These are phyloP conservation scores for Kokia cookei DNA, from an alignment of 441 rosid species.

Conservation along the genomic window DNA sequence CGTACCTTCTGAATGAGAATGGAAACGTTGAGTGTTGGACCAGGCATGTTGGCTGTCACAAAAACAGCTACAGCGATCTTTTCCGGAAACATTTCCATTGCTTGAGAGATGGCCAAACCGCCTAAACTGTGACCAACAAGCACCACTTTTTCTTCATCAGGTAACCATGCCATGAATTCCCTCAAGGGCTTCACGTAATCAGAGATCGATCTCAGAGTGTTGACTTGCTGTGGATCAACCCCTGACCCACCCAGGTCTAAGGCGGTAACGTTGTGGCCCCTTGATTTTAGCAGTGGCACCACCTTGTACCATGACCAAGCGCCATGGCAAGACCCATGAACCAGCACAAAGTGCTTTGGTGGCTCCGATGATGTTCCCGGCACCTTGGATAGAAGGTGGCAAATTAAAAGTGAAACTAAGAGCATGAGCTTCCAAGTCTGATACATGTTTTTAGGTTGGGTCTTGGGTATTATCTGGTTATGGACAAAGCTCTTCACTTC, in stretches of 20 bases:
- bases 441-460: background rate
- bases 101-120: conserved; percentile 33
- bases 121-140: background rate
- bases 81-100: conserved; percentile 40
- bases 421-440: background rate
- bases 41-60: conserved; percentile 44
- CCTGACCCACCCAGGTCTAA: background rate
- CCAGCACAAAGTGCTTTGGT: background rate
- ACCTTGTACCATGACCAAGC: background rate
- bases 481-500: background rate
- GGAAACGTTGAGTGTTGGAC: conserved; percentile 33
- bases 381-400: background rate
- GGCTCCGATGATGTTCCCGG: background rate
- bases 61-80: conserved; percentile 46
- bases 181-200: background rate
- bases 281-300: background rate
- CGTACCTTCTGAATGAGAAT: conserved; percentile 32
- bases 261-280: background rate
- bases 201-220: background rate
- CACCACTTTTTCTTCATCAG: background rate
- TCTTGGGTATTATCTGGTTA: background rate
- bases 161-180: background rate
- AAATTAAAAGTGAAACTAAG: conserved; percentile 10
- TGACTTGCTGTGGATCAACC: background rate
- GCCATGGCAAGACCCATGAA: background rate